A percentile compares a stretch with the other conserved stretches of the same genome.
phyloP scores from a whole-genome alignment of 2,329 filamentous ascomycete species.

The Penicillium sp. region DNA sequence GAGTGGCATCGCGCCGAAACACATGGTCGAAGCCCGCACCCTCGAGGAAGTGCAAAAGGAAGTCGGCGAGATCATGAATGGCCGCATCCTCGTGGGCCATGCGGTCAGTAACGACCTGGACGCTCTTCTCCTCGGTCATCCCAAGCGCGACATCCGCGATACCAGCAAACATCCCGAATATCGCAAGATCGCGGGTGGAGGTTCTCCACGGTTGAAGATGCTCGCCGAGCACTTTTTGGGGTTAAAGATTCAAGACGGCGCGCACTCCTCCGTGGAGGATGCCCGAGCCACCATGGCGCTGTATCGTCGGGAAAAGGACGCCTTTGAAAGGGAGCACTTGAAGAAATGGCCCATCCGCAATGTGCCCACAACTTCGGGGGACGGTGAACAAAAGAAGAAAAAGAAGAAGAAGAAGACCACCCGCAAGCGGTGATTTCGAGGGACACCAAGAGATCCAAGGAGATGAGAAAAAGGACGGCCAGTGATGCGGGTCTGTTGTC shows the following conservation, averaged over 20 bases:
- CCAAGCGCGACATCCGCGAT: conserved; percentile 72
- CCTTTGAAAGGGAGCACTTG: conserved; percentile 75
- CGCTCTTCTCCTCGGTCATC: conserved; percentile 71
- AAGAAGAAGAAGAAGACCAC: conserved; percentile 46
- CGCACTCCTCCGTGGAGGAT: conserved; percentile 64
- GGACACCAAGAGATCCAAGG: neutral
- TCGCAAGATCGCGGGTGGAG: conserved; percentile 51
- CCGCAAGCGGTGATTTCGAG: conserved; percentile 33
- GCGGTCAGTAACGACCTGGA: conserved; percentile 72
- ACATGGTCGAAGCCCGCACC: conserved; percentile 62
- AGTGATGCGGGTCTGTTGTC: neutral
- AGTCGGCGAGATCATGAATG: conserved; percentile 62
- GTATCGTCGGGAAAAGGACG: conserved; percentile 74
- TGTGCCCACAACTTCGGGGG: conserved; percentile 28
- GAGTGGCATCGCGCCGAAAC: conserved; percentile 70
- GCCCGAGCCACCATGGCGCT: conserved; percentile 85
- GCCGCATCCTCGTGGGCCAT: conserved; percentile 73
- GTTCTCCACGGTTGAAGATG: conserved; percentile 49
- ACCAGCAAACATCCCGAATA: conserved; percentile 74
- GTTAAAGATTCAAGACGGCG: conserved; percentile 54
- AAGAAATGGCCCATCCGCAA: conserved; percentile 54
- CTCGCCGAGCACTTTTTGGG: conserved; percentile 54
- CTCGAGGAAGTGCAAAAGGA: conserved; percentile 73
- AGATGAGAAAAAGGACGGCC: conserved; percentile 1
- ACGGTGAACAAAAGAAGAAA: conserved; percentile 38